Evolutionary conservation across 768 basidiomycete species (phyloP).

Genomic region (Amanita rubescens): DNA sequence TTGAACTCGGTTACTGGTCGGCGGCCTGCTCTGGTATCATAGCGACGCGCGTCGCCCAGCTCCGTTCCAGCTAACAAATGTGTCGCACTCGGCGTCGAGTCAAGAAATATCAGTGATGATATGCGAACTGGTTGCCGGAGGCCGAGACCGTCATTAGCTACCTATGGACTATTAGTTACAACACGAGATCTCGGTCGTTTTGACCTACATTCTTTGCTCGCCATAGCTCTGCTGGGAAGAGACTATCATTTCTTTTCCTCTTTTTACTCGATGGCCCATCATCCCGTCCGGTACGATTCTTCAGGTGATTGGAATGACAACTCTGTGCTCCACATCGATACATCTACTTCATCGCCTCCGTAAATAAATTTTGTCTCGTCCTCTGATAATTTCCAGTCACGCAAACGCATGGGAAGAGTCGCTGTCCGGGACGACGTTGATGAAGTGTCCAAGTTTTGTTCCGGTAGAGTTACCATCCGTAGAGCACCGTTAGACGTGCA

Average conservation of each 20-base stretch:
- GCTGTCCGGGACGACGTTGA: conserved; percentile 21
- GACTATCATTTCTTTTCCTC: conserved; percentile 45
- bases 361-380: conserved; percentile 59
- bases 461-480: conserved; percentile 33
- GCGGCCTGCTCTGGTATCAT: conserved; percentile 66
- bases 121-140: conserved; percentile 77
- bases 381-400: conserved; percentile 54
- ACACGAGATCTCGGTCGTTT: not conserved
- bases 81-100: conserved; percentile 29
- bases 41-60: conserved; percentile 65
- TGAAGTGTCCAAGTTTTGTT: conserved; percentile 14
- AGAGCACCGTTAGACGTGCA: conserved; percentile 77
- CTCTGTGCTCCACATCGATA: conserved; percentile 76
- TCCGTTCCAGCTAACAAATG: conserved; percentile 68
- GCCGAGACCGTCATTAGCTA: conserved; percentile 66
- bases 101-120: conserved; percentile 56
- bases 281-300: conserved; percentile 11
- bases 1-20: conserved; percentile 67
- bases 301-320: conserved; percentile 33
- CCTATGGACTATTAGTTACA: conserved; percentile 25
- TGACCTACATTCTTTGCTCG: conserved; percentile 68
- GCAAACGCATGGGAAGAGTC: conserved; percentile 61
- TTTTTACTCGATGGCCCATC: conserved; percentile 33
- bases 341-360: conserved; percentile 80
- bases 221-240: conserved; percentile 76